Base-by-base conservation (phyloP, 768 basidiomycete species). In the Kwoniella bestiolae region DNA sequence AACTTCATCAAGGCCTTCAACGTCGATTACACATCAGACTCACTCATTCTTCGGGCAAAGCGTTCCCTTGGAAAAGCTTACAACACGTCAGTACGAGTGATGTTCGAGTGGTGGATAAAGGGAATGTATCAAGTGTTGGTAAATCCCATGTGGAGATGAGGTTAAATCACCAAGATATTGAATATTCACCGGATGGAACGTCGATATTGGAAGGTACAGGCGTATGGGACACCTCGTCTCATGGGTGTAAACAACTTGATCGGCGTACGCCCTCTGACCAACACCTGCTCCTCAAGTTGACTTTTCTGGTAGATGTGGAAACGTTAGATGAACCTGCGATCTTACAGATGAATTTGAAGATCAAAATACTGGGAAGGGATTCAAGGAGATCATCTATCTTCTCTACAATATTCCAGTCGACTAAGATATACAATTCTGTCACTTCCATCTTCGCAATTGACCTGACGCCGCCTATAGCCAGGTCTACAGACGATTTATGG, bases 161-260 rank as follows among this genome's bases (percentile, higher is more conserved):
- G 21, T 78, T 95, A 18, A 83, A 61, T 5, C 88, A 74, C 86
- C 90, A 91, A 82, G 79, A 75, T 1, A 82, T 92, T 23, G 87
- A 91, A 69, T 93, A 91, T 83, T 88, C 84, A 72, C 85, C 89
- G 1, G 94, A 97, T 80, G 94, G 95, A 3, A 91, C 90, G 7
- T 89, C 91, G 11, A 78, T 80, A 6, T 80, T 97, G 49, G 82
- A 85, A 23, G 88, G 87, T 8, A 86, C 88, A 60, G 89, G 89
- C 1, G 84, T 91, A 5, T 98, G 95, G 94, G 96, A 99, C 82
- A 92, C 92, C 1, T 92, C 93, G 63, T 83, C 91, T 12, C 96
- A 97, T 79, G 88, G 92, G 70, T 93, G 92, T 12, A 79, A 87
- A 16, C 83, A 94, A 47, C 85, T 99, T 66, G 95, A 99, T 79